Conservation (phyloP, 2,329 filamentous ascomycete genomes). For the Xylariaceae sp. region DNA sequence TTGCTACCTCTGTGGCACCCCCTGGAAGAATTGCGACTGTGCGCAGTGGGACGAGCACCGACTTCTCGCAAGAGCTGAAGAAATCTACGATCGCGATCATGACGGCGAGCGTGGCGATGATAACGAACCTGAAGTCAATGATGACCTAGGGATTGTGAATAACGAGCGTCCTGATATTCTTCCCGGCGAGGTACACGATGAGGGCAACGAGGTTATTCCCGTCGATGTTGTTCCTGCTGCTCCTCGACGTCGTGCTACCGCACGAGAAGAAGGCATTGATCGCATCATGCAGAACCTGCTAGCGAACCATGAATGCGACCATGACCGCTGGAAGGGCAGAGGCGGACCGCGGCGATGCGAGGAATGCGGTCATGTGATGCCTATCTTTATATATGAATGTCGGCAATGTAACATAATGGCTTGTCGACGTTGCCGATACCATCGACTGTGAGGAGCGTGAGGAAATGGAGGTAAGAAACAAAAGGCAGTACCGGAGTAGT, state of each 20-base stretch:
- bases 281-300: slow-evolving; percentile 12
- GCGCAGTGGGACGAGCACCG: slow-evolving; percentile 37
- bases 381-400: slow-evolving; percentile 5
- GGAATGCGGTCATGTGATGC: slow-evolving; percentile 4
- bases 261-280: neutral
- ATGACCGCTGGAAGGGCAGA: slow-evolving; percentile 22
- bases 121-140: too few species aligned
- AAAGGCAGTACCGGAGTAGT: too few species aligned
- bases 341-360: slow-evolving; percentile 6
- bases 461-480: too few species aligned
- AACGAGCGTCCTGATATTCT: too few species aligned
- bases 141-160: too few species aligned
- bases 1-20: slow-evolving; percentile 18
- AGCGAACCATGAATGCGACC: slow-evolving; percentile 17
- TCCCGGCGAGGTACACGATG: too few species aligned
- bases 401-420: neutral
- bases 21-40: slow-evolving; percentile 35
- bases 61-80: slow-evolving; percentile 7
- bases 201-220: too few species aligned
- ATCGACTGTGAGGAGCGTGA: too few species aligned
- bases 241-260: too few species aligned
- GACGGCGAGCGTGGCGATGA: neutral
- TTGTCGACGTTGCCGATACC: neutral
- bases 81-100: slow-evolving; percentile 7
- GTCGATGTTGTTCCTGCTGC: too few species aligned